These are phyloP conservation scores for Suillus tomentosus DNA, from an alignment of 768 basidiomycete species.

Conservation along the genomic window DNA sequence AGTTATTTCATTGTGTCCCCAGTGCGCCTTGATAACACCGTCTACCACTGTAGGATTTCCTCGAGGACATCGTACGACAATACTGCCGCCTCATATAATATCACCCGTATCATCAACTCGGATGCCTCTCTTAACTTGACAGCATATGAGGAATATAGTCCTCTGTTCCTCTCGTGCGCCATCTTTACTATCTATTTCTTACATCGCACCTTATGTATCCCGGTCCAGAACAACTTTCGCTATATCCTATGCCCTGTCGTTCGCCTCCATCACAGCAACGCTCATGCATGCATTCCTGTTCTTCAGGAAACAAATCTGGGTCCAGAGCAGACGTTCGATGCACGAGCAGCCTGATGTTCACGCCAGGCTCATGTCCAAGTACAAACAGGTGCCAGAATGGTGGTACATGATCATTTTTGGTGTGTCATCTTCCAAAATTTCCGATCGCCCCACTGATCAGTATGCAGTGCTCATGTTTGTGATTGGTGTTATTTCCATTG, in stretches of 20 bases:
- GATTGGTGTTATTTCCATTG: constrained; percentile 37
- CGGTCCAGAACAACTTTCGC: constrained; percentile 59
- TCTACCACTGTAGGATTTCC: constrained; percentile 46
- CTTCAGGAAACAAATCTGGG: constrained; percentile 80
- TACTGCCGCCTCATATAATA: constrained; percentile 57
- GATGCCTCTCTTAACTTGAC: constrained; percentile 57
- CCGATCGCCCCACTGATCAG: constrained; percentile 8
- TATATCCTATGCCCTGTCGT: constrained; percentile 78
- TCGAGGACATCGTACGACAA: constrained; percentile 70
- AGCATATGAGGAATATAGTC: constrained; percentile 58
- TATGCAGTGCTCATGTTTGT: constrained; percentile 32
- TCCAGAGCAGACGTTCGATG: constrained; percentile 68
- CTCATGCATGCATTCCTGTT: constrained; percentile 72
- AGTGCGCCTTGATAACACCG: background rate
- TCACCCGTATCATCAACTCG: constrained; percentile 53
- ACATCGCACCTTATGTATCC: constrained; percentile 20
- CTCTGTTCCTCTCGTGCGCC: constrained; percentile 56
- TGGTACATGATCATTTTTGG: constrained; percentile 48
- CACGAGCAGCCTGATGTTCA: constrained; percentile 76
- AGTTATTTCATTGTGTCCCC: constrained; percentile 11
- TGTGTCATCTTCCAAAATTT: constrained; percentile 19
- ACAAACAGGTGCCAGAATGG: constrained; percentile 54
- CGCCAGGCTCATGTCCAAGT: constrained; percentile 46
- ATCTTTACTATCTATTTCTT: constrained; percentile 24
- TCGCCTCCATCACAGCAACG: constrained; percentile 78